Evolutionary conservation across 176 grass and related monocot genomes (phyloP).

Genomic region (Carex pumila): DNA sequence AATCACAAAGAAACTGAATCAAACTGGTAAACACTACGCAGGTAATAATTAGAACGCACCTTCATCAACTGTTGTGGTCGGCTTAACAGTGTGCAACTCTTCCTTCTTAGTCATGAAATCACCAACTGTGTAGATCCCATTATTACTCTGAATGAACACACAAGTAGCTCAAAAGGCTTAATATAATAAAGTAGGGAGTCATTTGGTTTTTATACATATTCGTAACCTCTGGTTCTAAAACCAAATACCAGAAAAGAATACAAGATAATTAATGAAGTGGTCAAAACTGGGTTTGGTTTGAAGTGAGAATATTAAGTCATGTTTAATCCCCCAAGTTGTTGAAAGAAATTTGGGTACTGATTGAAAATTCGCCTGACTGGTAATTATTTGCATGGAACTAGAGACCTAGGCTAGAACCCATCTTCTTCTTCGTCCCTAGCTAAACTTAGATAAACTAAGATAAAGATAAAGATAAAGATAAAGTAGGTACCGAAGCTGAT

Average conservation of each 20-base stretch:
- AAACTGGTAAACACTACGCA: neutral
- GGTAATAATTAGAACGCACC: slow-evolving; percentile 22
- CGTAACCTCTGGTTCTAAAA: neutral
- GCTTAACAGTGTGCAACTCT: slow-evolving; percentile 53
- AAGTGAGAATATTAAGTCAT: neutral
- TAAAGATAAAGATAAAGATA: neutral
- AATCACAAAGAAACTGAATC: neutral
- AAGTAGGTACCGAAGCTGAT: slow-evolving; percentile 6
- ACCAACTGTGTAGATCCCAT: slow-evolving; percentile 64
- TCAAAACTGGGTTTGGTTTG: neutral
- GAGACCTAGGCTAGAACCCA: neutral
- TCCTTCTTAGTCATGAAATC: slow-evolving; percentile 82
- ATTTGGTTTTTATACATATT: no score
- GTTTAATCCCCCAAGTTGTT: neutral
- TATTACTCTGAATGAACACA: slow-evolving; percentile 42
- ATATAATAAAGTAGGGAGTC: neutral
- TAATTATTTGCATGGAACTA: neutral
- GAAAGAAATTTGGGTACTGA: neutral
- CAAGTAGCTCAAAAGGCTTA: neutral
- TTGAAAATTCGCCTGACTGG: neutral
- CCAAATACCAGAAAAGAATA: neutral
- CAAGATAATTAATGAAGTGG: neutral
- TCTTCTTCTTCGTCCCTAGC: neutral
- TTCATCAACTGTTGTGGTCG: slow-evolving; percentile 53
- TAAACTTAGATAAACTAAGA: neutral